Base-by-base conservation (phyloP, 1,284 basidiomycete genomes). In the Tilletia indica region DNA sequence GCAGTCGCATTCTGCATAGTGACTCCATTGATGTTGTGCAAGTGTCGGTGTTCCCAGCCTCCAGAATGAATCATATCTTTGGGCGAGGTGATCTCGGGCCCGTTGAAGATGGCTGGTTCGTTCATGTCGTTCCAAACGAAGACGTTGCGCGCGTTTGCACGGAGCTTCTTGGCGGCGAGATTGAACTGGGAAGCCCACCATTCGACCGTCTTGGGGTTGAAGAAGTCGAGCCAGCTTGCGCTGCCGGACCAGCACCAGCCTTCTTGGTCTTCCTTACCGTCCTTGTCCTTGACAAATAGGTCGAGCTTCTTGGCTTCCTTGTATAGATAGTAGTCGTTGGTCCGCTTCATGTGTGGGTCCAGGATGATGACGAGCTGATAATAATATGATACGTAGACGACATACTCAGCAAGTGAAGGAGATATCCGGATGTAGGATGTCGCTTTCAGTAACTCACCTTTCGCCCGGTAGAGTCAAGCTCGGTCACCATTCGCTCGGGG, bases 111-210 rank as follows among this genome's bases (percentile, higher is more conserved):
- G 3, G 94, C 91, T 0, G 96, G 96, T 92, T 98, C 96, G 83
- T 97, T 98, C 96, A 99, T 99, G 84, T 99, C 96, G 85, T 97
- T 98, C 94, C 95, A 97, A 74, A 98, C 92, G 82, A 91, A 91
- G 11, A 97, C 89, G 78, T 90, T 89, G 66, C 82, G 77, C 3
- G 81, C 82, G 67, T 83, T 84, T 25, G 78, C 83, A 19, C 73
- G 69, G 36, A 83, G 73, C 74, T 79, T 78, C 67, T 74, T 74
- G 48, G 73, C 72, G 14, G 70, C 70, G 38, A 84, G 74, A 1
- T 70, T 66, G 73, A 77, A 80, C 58, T 79, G 79, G 9, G 77
- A 77, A 9, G 74, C 74, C 94, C 95, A 99, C 92, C 94, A 96
- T 45, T 90, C 88, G 93, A 93, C 96, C 71, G 89, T 89, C 56